These are phyloP conservation scores for Perkinsus marinus DNA, from an alignment of 169 alveolate genomes.

Conservation along the genomic window DNA sequence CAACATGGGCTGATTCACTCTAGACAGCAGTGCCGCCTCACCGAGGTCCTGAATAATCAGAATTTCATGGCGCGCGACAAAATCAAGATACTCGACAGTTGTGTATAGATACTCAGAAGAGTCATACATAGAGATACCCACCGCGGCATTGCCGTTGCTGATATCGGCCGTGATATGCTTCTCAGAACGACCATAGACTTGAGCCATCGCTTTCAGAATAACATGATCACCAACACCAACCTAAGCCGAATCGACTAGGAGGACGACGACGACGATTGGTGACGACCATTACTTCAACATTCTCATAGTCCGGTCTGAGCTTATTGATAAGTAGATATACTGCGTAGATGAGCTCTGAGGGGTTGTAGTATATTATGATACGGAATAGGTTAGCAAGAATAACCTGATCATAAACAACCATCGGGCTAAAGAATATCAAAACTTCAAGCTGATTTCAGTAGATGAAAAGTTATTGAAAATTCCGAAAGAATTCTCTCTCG, in stretches of 20 bases:
- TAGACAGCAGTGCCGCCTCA: background rate
- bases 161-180: slow-evolving; percentile 63
- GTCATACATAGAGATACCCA: background rate
- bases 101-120: background rate
- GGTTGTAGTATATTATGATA: slow-evolving; percentile 53
- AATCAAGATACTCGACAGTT: background rate
- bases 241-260: slow-evolving; percentile 34
- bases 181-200: slow-evolving; percentile 75
- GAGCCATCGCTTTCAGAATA: slow-evolving; percentile 76
- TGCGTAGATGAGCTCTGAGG: slow-evolving; percentile 57
- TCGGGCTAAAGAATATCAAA: too few relatives aligned
- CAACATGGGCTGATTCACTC: background rate
- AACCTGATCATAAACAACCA: background rate
- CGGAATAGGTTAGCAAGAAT: slow-evolving; percentile 37
- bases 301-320: slow-evolving; percentile 6
- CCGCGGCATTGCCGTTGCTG: background rate
- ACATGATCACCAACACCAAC: slow-evolving; percentile 88
- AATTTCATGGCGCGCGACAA: background rate
- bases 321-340: slow-evolving; percentile 50
- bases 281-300: background rate
- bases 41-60: background rate
- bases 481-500: too few relatives aligned
- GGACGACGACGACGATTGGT: background rate
- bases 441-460: too few relatives aligned
- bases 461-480: too few relatives aligned